phyloP scores from a whole-genome alignment of 2,329 filamentous ascomycete species.

The Graphiopsis chlorocephala region DNA sequence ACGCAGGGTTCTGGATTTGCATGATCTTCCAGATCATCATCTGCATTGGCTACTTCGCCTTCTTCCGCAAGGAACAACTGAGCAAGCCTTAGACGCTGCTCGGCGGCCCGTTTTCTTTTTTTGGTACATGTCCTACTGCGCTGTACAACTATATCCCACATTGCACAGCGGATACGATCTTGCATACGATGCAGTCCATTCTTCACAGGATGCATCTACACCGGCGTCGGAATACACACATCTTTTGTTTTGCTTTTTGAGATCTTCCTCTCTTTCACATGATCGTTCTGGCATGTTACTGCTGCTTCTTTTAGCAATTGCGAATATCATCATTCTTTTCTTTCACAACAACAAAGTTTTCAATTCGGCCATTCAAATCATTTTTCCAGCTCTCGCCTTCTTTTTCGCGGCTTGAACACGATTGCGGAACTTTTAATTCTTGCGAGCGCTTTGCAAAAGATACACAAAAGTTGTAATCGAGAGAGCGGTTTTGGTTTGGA shows the following conservation, averaged over 20 bases:
- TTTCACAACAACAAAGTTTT: not conserved
- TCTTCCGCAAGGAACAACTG: slow-evolving; percentile 59
- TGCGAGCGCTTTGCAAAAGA: not conserved
- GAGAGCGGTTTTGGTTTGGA: not conserved
- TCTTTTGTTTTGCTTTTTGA: slow-evolving; percentile 9
- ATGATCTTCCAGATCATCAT: slow-evolving; percentile 57
- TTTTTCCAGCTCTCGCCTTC: not conserved
- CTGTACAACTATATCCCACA: slow-evolving; percentile 2
- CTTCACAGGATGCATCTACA: slow-evolving; percentile 10
- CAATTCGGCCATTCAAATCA: not conserved
- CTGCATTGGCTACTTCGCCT: slow-evolving; percentile 56
- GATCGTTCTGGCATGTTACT: slow-evolving; percentile 14
- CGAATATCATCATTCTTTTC: not conserved
- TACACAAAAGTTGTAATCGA: slow-evolving; percentile 1
- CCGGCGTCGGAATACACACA: slow-evolving; percentile 13
- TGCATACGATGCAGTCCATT: slow-evolving; percentile 10
- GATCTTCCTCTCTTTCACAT: not conserved
- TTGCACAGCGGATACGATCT: slow-evolving; percentile 11
- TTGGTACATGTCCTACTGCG: slow-evolving; percentile 1
- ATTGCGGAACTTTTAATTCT: not conserved
- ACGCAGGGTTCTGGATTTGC: slow-evolving; percentile 61
- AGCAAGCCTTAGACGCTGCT: slow-evolving; percentile 45
- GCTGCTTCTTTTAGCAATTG: slow-evolving; percentile 1
- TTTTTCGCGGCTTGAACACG: not conserved
- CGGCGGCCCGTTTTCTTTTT: not conserved